Percentiles rank a stretch among this genome's conserved stretches.
Evolutionary conservation across 106 monocot genomes (phyloP).

Genomic region (Xerophyta viscosa): DNA sequence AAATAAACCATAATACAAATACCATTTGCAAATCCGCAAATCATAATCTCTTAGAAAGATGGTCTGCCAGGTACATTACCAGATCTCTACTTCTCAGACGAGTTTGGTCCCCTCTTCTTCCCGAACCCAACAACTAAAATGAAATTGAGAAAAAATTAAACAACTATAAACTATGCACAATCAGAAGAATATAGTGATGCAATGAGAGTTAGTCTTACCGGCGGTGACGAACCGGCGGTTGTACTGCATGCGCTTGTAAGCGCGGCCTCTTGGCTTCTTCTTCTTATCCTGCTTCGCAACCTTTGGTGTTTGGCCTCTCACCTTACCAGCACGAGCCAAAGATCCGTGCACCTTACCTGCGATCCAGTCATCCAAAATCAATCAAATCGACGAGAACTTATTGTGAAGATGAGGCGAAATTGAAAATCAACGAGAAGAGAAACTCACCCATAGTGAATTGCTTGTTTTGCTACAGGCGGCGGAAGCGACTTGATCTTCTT

Average conservation of each 20-base stretch:
- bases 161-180: background rate
- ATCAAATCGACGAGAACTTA: background rate
- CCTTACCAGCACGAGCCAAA: conserved; percentile 43
- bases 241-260: conserved; percentile 66
- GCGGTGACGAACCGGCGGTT: conserved; percentile 75
- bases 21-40: background rate
- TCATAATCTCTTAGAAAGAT: background rate
- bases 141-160: background rate
- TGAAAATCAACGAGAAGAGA: background rate
- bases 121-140: conserved; percentile 18
- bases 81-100: conserved; percentile 9
- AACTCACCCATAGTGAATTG: background rate
- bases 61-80: too few relatives aligned
- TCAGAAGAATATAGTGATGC: background rate
- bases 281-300: conserved; percentile 57
- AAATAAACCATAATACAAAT: background rate
- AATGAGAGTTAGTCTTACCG: conserved; percentile 5
- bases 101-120: conserved; percentile 12
- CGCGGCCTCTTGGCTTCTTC: conserved; percentile 52
- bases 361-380: background rate
- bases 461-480: too few relatives aligned
- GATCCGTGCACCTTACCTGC: conserved; percentile 62
- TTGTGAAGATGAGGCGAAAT: background rate
- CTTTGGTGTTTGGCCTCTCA: conserved; percentile 39
- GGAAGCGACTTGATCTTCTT: too few relatives aligned